Conservation (phyloP, 495 filamentous ascomycete genomes). For the Annulohypoxylon stygium region DNA sequence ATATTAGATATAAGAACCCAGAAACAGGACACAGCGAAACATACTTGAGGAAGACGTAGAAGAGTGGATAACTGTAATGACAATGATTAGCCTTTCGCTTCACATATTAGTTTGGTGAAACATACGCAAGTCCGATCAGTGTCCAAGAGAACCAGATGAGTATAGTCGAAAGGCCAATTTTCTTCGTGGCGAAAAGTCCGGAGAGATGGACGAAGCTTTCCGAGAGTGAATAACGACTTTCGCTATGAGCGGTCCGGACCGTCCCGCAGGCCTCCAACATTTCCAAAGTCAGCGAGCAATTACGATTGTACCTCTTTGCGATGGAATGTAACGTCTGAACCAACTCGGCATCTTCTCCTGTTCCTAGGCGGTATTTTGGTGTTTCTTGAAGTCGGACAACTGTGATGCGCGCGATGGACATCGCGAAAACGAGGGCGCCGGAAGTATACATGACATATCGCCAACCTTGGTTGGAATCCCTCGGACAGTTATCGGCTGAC, state of each 20-base stretch:
- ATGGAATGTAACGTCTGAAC: conserved; percentile 71
- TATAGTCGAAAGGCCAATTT: conserved; percentile 70
- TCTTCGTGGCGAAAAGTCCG: conserved; percentile 72
- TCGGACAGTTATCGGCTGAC: conserved; percentile 68
- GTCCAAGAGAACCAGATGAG: conserved; percentile 79
- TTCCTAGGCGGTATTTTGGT: conserved; percentile 76
- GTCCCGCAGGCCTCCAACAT: conserved; percentile 67
- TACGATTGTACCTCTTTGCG: conserved; percentile 72
- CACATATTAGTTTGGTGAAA: neutral
- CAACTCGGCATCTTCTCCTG: conserved; percentile 72
- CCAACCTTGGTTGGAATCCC: conserved; percentile 82
- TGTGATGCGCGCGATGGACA: conserved; percentile 75
- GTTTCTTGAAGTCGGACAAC: conserved; percentile 77
- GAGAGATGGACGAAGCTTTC: conserved; percentile 69
- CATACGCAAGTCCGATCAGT: conserved; percentile 72
- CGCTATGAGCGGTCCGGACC: conserved; percentile 56
- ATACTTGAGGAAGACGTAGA: conserved; percentile 74
- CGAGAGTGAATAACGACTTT: conserved; percentile 59
- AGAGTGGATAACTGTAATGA: conserved; percentile 67
- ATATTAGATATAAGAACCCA: conserved; percentile 52
- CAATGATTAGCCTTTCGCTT: conserved; percentile 33
- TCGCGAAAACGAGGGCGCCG: conserved; percentile 74
- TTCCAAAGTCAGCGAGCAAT: conserved; percentile 73
- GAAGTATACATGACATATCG: conserved; percentile 77
- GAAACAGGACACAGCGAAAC: neutral